These are phyloP conservation scores for Passalora sequoiae DNA, from an alignment of 2,329 filamentous ascomycete species.

Conservation along the genomic window DNA sequence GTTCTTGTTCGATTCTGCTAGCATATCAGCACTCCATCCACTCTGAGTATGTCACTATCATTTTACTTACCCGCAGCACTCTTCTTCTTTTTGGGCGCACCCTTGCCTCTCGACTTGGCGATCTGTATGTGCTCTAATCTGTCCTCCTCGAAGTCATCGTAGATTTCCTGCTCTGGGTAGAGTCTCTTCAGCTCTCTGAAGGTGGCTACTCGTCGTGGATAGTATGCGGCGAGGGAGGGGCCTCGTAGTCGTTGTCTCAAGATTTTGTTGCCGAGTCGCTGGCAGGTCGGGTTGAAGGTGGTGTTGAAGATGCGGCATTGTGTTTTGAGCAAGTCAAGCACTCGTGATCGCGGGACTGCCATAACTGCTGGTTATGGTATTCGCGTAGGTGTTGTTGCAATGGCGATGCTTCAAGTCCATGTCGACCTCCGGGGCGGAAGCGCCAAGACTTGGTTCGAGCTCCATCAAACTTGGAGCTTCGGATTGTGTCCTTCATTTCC, in stretches of 20 bases:
- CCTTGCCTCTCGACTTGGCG: constrained; percentile 72
- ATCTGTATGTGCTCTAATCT: constrained; percentile 65
- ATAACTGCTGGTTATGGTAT: constrained; percentile 33
- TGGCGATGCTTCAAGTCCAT: too few species aligned
- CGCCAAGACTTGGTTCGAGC: not conserved
- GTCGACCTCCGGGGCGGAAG: not conserved
- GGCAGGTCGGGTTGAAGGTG: constrained; percentile 78
- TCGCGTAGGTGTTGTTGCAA: not conserved
- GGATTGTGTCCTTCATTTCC: not conserved
- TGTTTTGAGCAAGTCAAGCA: constrained; percentile 75
- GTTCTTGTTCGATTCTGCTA: constrained; percentile 18
- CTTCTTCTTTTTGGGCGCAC: constrained; percentile 83
- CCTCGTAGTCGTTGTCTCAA: constrained; percentile 82
- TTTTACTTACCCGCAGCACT: constrained; percentile 47
- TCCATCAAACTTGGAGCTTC: not conserved
- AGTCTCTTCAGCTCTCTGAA: constrained; percentile 68
- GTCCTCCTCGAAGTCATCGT: constrained; percentile 73
- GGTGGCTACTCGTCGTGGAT: constrained; percentile 68
- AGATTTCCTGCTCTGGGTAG: constrained; percentile 63
- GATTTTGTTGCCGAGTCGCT: constrained; percentile 85
- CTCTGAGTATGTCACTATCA: constrained; percentile 5
- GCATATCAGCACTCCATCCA: constrained; percentile 8
- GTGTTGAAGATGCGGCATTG: constrained; percentile 90
- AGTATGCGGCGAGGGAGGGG: constrained; percentile 79
- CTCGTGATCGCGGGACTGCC: constrained; percentile 49